Evolutionary conservation across 2,329 filamentous ascomycete species (phyloP).

Genomic region (Cytospora chrysosperma): DNA sequence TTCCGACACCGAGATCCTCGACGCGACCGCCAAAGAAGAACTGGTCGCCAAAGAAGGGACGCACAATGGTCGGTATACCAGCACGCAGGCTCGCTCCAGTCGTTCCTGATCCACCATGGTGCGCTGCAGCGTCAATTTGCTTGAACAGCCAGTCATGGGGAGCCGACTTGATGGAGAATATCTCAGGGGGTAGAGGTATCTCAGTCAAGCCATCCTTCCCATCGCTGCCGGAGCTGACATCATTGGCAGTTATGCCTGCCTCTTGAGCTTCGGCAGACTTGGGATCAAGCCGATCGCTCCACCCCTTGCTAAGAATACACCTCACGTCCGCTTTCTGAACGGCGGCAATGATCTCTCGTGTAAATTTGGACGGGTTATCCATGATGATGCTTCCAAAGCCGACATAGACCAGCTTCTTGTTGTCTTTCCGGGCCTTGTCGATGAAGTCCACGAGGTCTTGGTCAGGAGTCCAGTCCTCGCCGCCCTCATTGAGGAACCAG

Average conservation of each 20-base stretch:
- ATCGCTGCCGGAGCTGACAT: conserved; percentile 27
- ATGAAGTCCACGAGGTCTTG: conserved; percentile 79
- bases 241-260: conserved; percentile 48
- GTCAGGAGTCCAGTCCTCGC: conserved; percentile 67
- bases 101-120: conserved; percentile 92
- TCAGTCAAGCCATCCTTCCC: conserved; percentile 54
- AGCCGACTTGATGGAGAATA: conserved; percentile 83
- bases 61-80: conserved; percentile 89
- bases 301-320: conserved; percentile 93
- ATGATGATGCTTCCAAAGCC: conserved; percentile 97
- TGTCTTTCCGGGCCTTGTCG: conserved; percentile 72
- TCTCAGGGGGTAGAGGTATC: conserved; percentile 72
- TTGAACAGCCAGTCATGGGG: conserved; percentile 96
- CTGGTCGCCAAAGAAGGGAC: conserved; percentile 97
- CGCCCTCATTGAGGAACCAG: conserved; percentile 87
- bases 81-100: conserved; percentile 90
- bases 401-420: conserved; percentile 92
- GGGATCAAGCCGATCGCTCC: conserved; percentile 71
- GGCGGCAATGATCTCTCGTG: conserved; percentile 87
- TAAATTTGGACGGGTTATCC: conserved; percentile 82
- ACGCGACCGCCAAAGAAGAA: conserved; percentile 92
- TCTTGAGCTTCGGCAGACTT: conserved; percentile 6
- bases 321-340: conserved; percentile 89
- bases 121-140: conserved; percentile 90
- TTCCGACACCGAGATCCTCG: conserved; percentile 89